Evolutionary conservation across 2,329 filamentous ascomycete genomes (phyloP), one percentile per base, ranked within the genome.

Genomic region (Cladosporium halotolerans): DNA sequence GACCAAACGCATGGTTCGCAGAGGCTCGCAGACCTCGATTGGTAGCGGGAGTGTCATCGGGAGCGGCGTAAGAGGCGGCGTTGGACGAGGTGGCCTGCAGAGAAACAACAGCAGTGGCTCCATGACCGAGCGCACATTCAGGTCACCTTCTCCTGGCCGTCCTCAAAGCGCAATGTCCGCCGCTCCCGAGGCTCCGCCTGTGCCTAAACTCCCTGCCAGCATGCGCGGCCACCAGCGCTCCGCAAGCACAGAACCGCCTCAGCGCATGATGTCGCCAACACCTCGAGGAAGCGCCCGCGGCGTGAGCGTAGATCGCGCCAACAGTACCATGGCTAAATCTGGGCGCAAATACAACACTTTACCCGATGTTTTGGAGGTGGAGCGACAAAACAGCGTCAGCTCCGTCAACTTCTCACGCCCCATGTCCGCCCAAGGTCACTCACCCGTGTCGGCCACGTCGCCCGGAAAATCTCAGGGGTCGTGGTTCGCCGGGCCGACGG

Each of bases 41-140:
- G 77, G 76, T 34, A 81, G 79, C 55, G 69, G 72, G 54, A 72
- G 69, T 45, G 55, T 67, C 46, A 56, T 63, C 28, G 59, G 58
- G 5, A 57, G 60, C 13, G 50, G 58, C 31, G 45, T 57, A 47
- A 49, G 61, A 28, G 56, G 57, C 16, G 59, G 69, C 63, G 51
- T 69, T 68, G 53, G 71, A 58, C 53, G 73, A 74, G 66, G 57
- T 58, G 57, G 68, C 49, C 73, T 91, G 56, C 78, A 84, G 57
- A 78, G 88, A 63, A 77, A 79, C 36, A 79, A 77, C 52, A 95
- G 91, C 71, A 80, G 80, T 28, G 80, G 83, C 18, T 96, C 90
- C 46, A 95, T 97, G 91, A 85, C 82, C 31, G 88, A 92, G 68
- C 82, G 92, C 54, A 91, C 89, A 1, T 96, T 96, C 70, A 83